Conservation (phyloP, 2,329 filamentous ascomycete genomes). For the Emergomyces orientalis region DNA sequence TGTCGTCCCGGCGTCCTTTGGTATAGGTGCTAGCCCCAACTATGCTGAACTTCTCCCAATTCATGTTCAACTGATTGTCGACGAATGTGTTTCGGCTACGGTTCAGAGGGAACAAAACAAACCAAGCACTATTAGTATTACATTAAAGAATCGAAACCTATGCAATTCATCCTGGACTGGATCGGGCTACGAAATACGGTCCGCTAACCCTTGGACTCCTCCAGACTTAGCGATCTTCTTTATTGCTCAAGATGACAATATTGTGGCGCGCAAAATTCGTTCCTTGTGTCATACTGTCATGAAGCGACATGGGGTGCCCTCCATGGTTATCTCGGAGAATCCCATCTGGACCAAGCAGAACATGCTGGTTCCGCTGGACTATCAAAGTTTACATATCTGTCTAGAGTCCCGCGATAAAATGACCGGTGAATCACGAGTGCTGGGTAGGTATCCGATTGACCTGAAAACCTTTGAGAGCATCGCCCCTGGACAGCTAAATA, state of each 20-base stretch:
- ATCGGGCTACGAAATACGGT: conserved; percentile 31
- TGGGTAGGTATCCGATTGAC: conserved; percentile 38
- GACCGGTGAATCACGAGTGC: conserved; percentile 27
- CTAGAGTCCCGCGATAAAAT: conserved; percentile 31
- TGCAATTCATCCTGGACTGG: conserved; percentile 33
- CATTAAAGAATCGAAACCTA: conserved; percentile 32
- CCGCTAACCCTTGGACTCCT: conserved; percentile 32
- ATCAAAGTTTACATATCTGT: conserved; percentile 36
- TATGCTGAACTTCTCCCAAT: conserved; percentile 42
- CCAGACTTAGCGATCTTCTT: conserved; percentile 41
- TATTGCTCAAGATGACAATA: conserved; percentile 30
- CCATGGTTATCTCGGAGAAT: conserved; percentile 38
- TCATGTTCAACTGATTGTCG: conserved; percentile 40
- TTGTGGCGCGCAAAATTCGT: conserved; percentile 22
- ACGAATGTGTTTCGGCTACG: conserved; percentile 35
- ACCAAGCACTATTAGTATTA: conserved; percentile 28
- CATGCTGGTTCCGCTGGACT: conserved; percentile 29
- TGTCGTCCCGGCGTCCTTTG: conserved; percentile 41
- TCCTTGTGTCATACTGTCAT: conserved; percentile 32
- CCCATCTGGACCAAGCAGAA: conserved; percentile 32
- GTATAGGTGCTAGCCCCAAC: conserved; percentile 36
- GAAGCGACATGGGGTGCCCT: conserved; percentile 36
- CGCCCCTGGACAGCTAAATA: conserved; percentile 38
- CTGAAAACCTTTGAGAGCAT: conserved; percentile 41
- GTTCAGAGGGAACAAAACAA: conserved; percentile 20